Conservation (phyloP, 2,329 filamentous ascomycete genomes). For the Calonectria pseudoreteaudii region DNA sequence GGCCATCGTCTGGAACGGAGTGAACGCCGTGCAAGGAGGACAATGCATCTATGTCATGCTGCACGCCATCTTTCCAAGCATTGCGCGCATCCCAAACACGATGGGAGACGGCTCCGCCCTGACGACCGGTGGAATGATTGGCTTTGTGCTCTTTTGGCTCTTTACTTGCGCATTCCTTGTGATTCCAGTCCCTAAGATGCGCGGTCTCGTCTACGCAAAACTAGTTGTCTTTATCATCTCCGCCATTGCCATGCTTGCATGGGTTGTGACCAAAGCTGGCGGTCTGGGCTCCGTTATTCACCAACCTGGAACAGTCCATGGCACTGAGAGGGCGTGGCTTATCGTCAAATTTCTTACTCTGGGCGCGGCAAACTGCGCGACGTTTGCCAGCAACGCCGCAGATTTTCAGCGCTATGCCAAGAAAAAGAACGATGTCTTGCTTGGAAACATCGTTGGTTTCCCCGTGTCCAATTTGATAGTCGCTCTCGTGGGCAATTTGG, state of each 20-base stretch:
- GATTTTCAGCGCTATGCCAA: constrained; percentile 19
- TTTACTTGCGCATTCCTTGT: constrained; percentile 52
- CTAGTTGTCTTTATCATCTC: constrained; percentile 52
- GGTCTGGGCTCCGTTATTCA: constrained; percentile 12
- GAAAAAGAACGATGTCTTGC: constrained; percentile 10
- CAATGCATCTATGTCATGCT: constrained; percentile 50
- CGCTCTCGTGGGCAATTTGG: constrained; percentile 10
- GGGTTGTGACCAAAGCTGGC: constrained; percentile 36
- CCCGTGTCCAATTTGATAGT: constrained; percentile 9
- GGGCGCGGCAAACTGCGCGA: constrained; percentile 10
- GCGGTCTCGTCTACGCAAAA: constrained; percentile 32
- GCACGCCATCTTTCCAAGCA: constrained; percentile 54
- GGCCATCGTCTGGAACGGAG: constrained; percentile 59
- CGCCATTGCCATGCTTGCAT: constrained; percentile 52
- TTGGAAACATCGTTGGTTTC: constrained; percentile 10
- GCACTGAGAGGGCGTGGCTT: constrained; percentile 7
- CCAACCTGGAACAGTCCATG: not conserved
- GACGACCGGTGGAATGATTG: constrained; percentile 55
- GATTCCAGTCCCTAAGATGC: constrained; percentile 45
- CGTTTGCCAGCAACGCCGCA: constrained; percentile 13
- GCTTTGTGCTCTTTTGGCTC: constrained; percentile 56
- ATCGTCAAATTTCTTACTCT: constrained; percentile 7
- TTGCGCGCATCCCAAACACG: constrained; percentile 52
- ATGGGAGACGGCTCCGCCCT: constrained; percentile 55
- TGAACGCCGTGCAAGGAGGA: constrained; percentile 52